phyloP scores from a whole-genome alignment of 1,139 yeast genomes.

The Casaregolazyma lundiana region DNA sequence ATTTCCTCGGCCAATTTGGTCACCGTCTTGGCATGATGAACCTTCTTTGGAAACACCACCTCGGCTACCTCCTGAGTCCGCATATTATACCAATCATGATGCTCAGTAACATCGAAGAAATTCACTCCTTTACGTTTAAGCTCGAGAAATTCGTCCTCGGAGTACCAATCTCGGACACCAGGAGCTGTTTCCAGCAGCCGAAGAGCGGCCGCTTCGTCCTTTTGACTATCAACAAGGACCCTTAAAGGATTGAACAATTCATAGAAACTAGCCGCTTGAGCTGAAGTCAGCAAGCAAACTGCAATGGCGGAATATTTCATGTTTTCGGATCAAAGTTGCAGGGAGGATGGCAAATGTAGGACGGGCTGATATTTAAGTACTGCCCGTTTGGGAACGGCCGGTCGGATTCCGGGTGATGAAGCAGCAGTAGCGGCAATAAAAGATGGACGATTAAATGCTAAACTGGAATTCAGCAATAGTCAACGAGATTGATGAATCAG shows the following conservation, averaged over 20 bases:
- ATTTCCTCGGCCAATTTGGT: constrained; percentile 39
- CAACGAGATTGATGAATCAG: no score
- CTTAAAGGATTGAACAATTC: constrained; percentile 1
- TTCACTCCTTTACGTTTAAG: constrained; percentile 51
- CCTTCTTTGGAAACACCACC: constrained; percentile 46
- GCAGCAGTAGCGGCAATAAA: not conserved
- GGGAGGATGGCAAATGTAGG: not conserved
- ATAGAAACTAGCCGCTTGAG: constrained; percentile 6
- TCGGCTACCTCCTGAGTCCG: constrained; percentile 4
- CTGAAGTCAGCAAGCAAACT: not conserved
- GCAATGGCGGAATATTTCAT: constrained; percentile 4
- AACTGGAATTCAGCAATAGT: no score
- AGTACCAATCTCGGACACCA: constrained; percentile 39
- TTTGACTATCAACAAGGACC: not conserved
- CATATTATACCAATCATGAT: constrained; percentile 26
- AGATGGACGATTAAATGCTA: not conserved
- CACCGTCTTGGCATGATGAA: constrained; percentile 41
- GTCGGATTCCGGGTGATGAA: not conserved
- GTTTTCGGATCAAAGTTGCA: not conserved
- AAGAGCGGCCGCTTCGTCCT: constrained; percentile 8
- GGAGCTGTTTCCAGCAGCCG: constrained; percentile 32
- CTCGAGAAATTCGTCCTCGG: constrained; percentile 54
- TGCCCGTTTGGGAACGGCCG: not conserved
- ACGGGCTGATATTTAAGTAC: not conserved
- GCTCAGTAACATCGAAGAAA: constrained; percentile 68